A percentile compares a stretch with the other conserved stretches of the same genome.
Evolutionary conservation across 2,329 filamentous ascomycete species (phyloP).

Genomic region (Lecanosticta acicola): DNA sequence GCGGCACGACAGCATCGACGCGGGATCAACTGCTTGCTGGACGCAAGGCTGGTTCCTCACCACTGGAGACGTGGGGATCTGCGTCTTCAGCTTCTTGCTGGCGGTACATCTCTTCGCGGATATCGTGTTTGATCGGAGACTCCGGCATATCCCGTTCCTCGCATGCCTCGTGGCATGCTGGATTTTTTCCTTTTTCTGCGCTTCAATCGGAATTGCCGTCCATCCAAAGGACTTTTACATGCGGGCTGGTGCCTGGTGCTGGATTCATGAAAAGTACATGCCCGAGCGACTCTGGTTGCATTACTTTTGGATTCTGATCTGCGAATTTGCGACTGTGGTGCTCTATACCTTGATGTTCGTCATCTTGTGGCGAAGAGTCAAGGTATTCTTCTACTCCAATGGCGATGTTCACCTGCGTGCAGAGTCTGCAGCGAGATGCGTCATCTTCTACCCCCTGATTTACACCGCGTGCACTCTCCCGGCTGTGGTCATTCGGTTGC

Average conservation of each 20-base stretch:
- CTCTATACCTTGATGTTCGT: conserved; percentile 39
- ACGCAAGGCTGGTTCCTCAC: conserved; percentile 63
- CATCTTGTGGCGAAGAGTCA: conserved; percentile 20
- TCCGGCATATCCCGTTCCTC: conserved; percentile 49
- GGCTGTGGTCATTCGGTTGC: conserved; percentile 57
- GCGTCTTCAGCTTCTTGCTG: conserved; percentile 60
- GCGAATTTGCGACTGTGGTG: conserved; percentile 46
- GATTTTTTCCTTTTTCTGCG: conserved; percentile 54
- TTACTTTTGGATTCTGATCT: conserved; percentile 59
- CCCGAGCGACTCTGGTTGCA: conserved; percentile 54
- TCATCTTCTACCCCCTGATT: conserved; percentile 61
- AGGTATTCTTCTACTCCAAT: conserved; percentile 15
- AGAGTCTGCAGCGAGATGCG: conserved; percentile 39
- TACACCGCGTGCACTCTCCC: conserved; percentile 64
- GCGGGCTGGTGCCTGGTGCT: conserved; percentile 63
- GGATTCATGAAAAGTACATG: conserved; percentile 53
- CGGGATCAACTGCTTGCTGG: conserved; percentile 51
- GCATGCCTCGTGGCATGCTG: conserved; percentile 47
- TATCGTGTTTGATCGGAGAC: conserved; percentile 51
- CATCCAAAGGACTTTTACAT: conserved; percentile 50
- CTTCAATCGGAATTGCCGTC: conserved; percentile 45
- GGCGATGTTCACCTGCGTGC: conserved; percentile 38
- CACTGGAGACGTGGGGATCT: conserved; percentile 59
- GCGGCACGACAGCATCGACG: conserved; percentile 47
- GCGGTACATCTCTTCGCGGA: conserved; percentile 60